These are phyloP conservation scores for Eucalyptus cloeziana DNA, from an alignment of 345 rosid species.

Conservation along the genomic window DNA sequence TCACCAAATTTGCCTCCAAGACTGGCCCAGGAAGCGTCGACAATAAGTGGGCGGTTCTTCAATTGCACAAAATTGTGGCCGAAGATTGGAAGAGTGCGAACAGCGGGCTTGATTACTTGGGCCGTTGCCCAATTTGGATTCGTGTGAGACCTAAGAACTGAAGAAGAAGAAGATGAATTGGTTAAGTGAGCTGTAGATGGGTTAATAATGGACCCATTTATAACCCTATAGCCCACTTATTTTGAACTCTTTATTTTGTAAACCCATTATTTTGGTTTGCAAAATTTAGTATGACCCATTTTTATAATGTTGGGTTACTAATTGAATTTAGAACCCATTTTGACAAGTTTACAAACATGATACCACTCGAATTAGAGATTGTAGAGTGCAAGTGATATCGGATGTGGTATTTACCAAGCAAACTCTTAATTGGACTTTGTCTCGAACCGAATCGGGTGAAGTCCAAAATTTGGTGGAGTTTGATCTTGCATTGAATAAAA, in stretches of 20 bases:
- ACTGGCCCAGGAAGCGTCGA: background rate
- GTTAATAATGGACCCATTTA: no score
- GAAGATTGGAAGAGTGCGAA: no score
- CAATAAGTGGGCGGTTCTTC: background rate
- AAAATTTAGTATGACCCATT: no score
- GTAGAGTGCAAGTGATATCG: background rate
- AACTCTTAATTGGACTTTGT: background rate
- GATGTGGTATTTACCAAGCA: background rate
- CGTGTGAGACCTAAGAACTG: no score
- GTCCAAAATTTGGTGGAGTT: background rate
- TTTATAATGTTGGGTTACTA: background rate
- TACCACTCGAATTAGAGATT: background rate
- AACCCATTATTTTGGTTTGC: no score
- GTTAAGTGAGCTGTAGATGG: no score
- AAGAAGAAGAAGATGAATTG: no score
- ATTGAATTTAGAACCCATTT: no score
- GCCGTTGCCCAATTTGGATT: no score
- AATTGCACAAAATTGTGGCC: no score
- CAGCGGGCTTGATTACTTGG: no score
- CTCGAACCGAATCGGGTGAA: background rate
- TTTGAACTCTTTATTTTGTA: background rate
- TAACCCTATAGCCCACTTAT: background rate
- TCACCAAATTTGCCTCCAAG: background rate
- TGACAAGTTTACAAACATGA: no score
- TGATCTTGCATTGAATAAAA: background rate